Conservation (phyloP, 495 filamentous ascomycete genomes). For the Bryoglossum gracile region DNA sequence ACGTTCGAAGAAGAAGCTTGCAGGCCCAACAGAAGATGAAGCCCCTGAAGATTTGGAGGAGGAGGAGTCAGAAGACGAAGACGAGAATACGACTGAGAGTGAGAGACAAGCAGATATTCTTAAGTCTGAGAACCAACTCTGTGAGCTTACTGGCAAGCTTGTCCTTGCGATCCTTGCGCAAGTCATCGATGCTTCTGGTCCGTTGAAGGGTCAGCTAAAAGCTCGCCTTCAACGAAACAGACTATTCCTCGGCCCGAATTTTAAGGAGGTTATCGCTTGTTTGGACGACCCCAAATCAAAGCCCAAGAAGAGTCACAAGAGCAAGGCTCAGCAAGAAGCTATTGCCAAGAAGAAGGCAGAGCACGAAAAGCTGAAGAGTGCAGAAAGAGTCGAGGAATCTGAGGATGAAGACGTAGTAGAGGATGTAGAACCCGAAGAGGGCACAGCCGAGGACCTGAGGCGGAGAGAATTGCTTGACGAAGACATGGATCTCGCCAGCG, state of each 20-base stretch:
- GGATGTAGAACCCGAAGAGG: conserved; percentile 45
- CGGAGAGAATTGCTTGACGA: conserved; percentile 50
- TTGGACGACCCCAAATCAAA: conserved; percentile 55
- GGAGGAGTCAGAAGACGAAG: conserved; percentile 56
- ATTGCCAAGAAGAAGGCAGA: conserved; percentile 33
- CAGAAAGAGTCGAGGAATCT: conserved; percentile 44
- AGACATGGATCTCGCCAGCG: conserved; percentile 35
- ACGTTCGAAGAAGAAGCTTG: conserved; percentile 55
- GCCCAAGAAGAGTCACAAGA: conserved; percentile 43
- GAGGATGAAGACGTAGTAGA: conserved; percentile 43
- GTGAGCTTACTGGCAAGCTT: conserved; percentile 74
- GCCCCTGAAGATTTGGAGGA: conserved; percentile 49
- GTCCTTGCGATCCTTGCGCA: conserved; percentile 70
- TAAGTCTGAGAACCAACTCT: conserved; percentile 72
- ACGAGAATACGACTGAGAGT: conserved; percentile 43
- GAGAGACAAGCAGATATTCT: conserved; percentile 54
- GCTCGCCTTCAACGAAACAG: conserved; percentile 62
- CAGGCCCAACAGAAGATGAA: conserved; percentile 60
- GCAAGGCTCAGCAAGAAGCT: conserved; percentile 28
- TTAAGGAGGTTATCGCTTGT: conserved; percentile 67
- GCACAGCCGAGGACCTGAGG: conserved; percentile 53
- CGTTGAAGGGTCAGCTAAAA: conserved; percentile 51
- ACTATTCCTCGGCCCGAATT: conserved; percentile 59
- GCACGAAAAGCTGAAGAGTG: conserved; percentile 33
- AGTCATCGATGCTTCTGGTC: conserved; percentile 56